phyloP scores from a whole-genome alignment of 176 grass and related monocot species.

The Juncus inflexus region DNA sequence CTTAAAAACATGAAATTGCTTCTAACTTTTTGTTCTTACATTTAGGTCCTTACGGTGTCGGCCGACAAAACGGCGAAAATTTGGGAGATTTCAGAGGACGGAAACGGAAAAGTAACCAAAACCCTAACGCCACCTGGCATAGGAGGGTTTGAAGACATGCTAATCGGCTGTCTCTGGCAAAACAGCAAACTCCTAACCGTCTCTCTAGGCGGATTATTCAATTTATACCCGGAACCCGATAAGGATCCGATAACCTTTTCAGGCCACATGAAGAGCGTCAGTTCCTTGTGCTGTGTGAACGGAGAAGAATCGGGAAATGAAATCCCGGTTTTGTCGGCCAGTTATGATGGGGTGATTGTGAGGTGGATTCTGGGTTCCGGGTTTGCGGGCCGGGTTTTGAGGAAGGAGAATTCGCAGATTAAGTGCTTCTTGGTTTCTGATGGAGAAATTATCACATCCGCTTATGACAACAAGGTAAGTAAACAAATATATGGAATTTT shows the following conservation, averaged over 20 bases:
- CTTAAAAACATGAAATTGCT: neutral
- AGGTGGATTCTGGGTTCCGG: constrained; percentile 82
- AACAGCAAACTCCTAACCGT: constrained; percentile 85
- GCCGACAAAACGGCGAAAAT: constrained; percentile 98
- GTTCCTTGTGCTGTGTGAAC: constrained; percentile 53
- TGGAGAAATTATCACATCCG: constrained; percentile 81
- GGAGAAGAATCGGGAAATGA: constrained; percentile 34
- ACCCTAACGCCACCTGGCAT: constrained; percentile 61
- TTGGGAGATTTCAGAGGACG: constrained; percentile 88
- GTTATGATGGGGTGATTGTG: constrained; percentile 91
- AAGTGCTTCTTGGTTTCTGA: constrained; percentile 82
- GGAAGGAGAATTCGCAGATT: constrained; percentile 83
- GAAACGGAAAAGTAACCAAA: constrained; percentile 65
- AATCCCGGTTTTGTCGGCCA: constrained; percentile 70
- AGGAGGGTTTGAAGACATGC: constrained; percentile 95
- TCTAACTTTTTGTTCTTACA: constrained; percentile 1
- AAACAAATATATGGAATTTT: neutral
- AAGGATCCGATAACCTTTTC: constrained; percentile 75
- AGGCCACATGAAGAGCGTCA: constrained; percentile 80
- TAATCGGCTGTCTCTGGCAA: constrained; percentile 93
- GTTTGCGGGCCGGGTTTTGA: constrained; percentile 67
- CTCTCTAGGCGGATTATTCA: constrained; percentile 90
- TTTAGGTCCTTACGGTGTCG: constrained; percentile 95
- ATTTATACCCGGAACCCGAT: constrained; percentile 66
- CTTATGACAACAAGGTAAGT: constrained; percentile 92